phyloP scores from a whole-genome alignment of 768 basidiomycete species.

The Fibroporia radiculosa region DNA sequence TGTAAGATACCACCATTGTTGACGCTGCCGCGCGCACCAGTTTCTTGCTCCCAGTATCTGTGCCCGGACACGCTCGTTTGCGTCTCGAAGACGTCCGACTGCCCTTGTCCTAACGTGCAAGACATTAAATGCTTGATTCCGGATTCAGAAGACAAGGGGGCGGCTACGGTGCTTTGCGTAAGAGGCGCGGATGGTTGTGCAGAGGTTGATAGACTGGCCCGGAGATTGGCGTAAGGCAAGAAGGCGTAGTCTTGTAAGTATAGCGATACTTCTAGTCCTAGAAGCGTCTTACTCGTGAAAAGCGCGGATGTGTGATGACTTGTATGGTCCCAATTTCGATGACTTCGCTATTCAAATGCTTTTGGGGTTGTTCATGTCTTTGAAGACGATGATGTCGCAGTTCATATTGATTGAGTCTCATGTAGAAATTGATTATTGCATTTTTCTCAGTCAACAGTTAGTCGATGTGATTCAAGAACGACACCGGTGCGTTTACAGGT shows the following conservation, averaged over 20 bases:
- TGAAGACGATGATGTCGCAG: no score
- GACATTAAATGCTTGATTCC: constrained; percentile 74
- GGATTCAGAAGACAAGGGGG: constrained; percentile 43
- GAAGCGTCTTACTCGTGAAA: no score
- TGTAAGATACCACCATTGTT: neutral
- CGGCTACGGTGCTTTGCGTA: constrained; percentile 62
- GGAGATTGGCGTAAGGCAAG: constrained; percentile 1
- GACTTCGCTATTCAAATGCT: no score
- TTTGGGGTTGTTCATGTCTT: no score
- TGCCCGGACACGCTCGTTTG: constrained; percentile 73
- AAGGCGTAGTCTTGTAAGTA: neutral
- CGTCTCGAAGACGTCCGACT: constrained; percentile 51
- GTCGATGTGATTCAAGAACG: no score
- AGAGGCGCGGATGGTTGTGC: constrained; percentile 58
- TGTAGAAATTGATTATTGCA: no score
- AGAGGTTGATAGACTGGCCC: constrained; percentile 48
- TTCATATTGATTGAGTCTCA: no score
- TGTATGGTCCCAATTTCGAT: no score
- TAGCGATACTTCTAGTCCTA: no score
- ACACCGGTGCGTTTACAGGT: no score
- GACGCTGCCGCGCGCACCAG: constrained; percentile 28
- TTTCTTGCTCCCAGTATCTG: constrained; percentile 65
- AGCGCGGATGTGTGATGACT: no score
- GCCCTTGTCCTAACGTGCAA: constrained; percentile 70
- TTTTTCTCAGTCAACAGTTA: no score